Conservation (phyloP, 306 rosid genomes). For the Prunus kanzakura region DNA sequence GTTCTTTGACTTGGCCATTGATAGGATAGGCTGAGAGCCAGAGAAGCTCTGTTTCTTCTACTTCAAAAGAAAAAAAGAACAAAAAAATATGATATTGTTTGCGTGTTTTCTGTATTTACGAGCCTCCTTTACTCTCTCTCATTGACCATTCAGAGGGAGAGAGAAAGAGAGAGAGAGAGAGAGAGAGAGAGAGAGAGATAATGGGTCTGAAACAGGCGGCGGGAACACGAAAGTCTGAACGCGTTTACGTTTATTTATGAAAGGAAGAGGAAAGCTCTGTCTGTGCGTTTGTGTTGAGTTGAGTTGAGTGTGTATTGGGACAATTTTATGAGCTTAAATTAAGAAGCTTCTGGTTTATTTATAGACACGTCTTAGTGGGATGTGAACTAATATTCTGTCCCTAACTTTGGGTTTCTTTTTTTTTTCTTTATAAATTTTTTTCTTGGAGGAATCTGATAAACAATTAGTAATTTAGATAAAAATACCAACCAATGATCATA, state of each 20-base stretch:
- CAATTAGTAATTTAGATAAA: background rate
- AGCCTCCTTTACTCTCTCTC: background rate
- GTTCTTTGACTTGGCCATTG: constrained; percentile 73
- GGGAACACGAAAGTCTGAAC: constrained; percentile 24
- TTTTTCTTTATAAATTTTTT: background rate
- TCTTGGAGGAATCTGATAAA: background rate
- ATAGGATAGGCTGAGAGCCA: background rate
- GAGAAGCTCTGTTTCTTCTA: background rate
- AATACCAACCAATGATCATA: background rate
- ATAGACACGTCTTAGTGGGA: too few species aligned
- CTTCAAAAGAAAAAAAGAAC: background rate
- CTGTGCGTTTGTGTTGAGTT: background rate
- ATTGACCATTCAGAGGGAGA: constrained; percentile 2
- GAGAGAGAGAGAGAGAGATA: background rate
- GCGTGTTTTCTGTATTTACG: constrained; percentile 13
- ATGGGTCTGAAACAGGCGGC: constrained; percentile 27
- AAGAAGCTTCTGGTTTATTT: too few species aligned
- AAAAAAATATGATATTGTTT: background rate
- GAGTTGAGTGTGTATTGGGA: background rate
- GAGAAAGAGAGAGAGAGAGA: background rate
- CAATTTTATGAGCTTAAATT: background rate
- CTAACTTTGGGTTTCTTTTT: background rate
- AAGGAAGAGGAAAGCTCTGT: background rate
- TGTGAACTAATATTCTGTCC: background rate
- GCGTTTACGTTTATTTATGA: constrained; percentile 21